Base-by-base conservation (phyloP, 352 stramenopile species). In the Chrysophaeum taylorii region DNA sequence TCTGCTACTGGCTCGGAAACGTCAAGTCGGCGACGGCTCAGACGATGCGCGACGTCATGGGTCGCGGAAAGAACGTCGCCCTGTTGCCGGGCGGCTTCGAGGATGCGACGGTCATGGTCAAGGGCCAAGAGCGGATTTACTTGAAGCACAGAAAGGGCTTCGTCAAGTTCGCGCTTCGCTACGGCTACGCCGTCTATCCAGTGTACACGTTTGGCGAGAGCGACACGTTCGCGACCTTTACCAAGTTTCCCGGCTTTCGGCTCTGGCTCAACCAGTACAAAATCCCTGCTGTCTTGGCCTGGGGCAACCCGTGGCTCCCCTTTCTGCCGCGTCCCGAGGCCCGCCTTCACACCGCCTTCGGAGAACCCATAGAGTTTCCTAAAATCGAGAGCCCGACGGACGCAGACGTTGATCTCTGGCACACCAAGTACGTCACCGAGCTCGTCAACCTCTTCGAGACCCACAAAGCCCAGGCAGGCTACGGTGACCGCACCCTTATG, bases 361-460 rank as follows among this genome's bases (percentile, higher is more conserved):
- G 82, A 9, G 73, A 57, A 31, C 73, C 82, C 15, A 79, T 89
- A 42, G 48, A 66, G 0, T 72, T 86, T 35, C 79, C 79, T 23
- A 70, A 82, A 29, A 82, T 83, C 53, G 45, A 69, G 43, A 25
- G 69, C 16, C 83, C 83, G 14, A 84, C 78, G 0, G 42, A 76
- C 33, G 78, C 70, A 15, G 82, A 89, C 68, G 62, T 89, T 42
- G 60, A 71, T 7, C 71, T 82, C 60, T 84, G 82, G 63, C 82
- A 87, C 41, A 62, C 66, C n/a, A 68, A 80, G 23, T 89, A 87
- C 70, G 73, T 74, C 21, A 52, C 35, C 0, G 79, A 73, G 57
- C 73, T 87, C 36, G 53, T 81, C 60, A 72, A 78, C 42, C 75
- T 89, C 35, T 89, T 83, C 70, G 70, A 79, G 42, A 75, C 82